Conservation (phyloP, 2,329 filamentous ascomycete species). For the Mycosphaerella sp. region DNA sequence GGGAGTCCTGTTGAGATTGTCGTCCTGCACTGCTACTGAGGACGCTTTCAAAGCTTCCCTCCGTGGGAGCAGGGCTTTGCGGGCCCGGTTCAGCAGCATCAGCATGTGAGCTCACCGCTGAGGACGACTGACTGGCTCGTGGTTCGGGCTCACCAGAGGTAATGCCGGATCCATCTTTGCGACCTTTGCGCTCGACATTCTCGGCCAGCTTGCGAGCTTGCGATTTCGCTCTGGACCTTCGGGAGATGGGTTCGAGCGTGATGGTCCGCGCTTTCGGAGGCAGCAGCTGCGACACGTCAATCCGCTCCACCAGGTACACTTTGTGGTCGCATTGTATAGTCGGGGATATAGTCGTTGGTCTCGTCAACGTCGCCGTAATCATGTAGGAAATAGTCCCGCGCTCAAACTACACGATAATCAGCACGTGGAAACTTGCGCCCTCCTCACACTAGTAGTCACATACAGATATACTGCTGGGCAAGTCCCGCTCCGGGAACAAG, state of each 20-base stretch:
- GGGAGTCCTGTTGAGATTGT: slow-evolving; percentile 40
- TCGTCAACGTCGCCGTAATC: slow-evolving; percentile 81
- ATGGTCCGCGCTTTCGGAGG: slow-evolving; percentile 75
- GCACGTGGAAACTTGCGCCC: slow-evolving; percentile 1
- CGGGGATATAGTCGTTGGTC: slow-evolving; percentile 78
- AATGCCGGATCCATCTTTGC: slow-evolving; percentile 21
- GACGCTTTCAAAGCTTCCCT: slow-evolving; percentile 40
- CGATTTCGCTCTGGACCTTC: slow-evolving; percentile 57
- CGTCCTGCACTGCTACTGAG: slow-evolving; percentile 13
- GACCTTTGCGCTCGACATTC: slow-evolving; percentile 24
- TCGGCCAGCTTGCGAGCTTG: slow-evolving; percentile 34
- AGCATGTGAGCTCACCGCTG: slow-evolving; percentile 23
- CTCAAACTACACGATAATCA: slow-evolving; percentile 67
- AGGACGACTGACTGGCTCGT: slow-evolving; percentile 26
- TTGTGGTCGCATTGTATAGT: slow-evolving; percentile 75
- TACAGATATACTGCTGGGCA: slow-evolving; percentile 95
- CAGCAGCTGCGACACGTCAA: slow-evolving; percentile 73
- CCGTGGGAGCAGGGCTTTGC: slow-evolving; percentile 43
- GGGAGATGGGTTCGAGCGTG: slow-evolving; percentile 80
- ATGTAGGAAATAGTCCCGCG: slow-evolving; percentile 88
- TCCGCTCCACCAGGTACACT: slow-evolving; percentile 69
- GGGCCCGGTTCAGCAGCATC: slow-evolving; percentile 32
- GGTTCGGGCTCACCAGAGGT: slow-evolving; percentile 23
- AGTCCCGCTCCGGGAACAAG: slow-evolving; percentile 59
- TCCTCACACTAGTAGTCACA: slow-evolving; percentile 35